These are phyloP conservation scores for Laetiporus sulphureus DNA, from an alignment of 1,284 basidiomycete genomes.

Conservation along the genomic window DNA sequence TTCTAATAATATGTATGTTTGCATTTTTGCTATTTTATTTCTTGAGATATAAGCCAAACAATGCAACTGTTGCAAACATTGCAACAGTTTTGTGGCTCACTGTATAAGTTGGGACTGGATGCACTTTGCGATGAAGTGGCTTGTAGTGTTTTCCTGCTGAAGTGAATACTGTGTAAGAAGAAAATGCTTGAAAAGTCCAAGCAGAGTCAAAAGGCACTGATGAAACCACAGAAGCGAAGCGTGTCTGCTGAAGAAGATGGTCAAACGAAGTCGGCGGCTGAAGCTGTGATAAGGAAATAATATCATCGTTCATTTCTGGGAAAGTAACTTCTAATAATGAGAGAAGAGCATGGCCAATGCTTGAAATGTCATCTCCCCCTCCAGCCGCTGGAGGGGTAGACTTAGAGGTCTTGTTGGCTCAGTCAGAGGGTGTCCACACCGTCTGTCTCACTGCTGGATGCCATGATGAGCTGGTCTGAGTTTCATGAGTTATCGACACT, in stretches of 20 bases:
- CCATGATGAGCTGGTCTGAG: neutral
- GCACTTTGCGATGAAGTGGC: conserved; percentile 24
- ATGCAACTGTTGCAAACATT: too few relatives aligned
- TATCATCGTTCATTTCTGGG: too few relatives aligned
- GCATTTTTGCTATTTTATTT: too few relatives aligned
- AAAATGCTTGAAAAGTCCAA: too few relatives aligned
- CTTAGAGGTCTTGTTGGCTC: neutral
- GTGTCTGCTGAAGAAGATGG: neutral
- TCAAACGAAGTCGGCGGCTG: neutral
- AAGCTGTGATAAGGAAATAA: neutral
- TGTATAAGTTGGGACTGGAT: conserved; percentile 26
- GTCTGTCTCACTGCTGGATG: neutral
- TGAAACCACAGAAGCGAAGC: too few relatives aligned
- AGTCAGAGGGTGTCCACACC: too few relatives aligned
- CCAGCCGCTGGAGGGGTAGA: neutral
- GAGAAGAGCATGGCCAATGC: neutral
- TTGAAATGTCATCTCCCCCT: neutral
- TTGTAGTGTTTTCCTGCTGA: conserved; percentile 20
- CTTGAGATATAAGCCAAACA: too few relatives aligned
- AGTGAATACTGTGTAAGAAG: too few relatives aligned
- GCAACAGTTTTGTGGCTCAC: too few relatives aligned
- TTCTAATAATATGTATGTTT: too few relatives aligned
- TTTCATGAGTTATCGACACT: neutral
- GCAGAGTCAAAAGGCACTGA: too few relatives aligned
- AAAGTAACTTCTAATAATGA: too few relatives aligned